These are phyloP conservation scores for Tolypocladium album DNA, from an alignment of 2,329 filamentous ascomycete genomes.

Conservation along the genomic window DNA sequence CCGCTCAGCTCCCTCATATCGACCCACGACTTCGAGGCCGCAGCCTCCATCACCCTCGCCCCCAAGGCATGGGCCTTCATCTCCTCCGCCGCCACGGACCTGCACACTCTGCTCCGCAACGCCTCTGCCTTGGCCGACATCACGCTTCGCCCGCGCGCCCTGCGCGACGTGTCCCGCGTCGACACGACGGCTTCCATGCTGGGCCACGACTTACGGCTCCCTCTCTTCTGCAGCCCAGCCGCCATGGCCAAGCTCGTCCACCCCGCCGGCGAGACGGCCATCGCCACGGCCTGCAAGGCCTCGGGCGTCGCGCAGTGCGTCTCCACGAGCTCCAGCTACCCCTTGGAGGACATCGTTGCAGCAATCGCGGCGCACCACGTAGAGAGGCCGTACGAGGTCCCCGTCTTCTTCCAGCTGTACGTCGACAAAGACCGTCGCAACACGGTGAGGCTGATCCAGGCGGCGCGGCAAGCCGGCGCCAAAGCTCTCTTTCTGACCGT, in stretches of 20 bases:
- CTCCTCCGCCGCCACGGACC: conserved; percentile 53
- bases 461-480: conserved; percentile 29
- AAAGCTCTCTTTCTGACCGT: conserved; percentile 48
- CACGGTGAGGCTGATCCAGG: conserved; percentile 35
- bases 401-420: conserved; percentile 49
- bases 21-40: conserved; percentile 45
- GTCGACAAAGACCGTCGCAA: conserved; percentile 44
- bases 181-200: conserved; percentile 42
- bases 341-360: conserved; percentile 39
- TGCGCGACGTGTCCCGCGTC: conserved; percentile 43
- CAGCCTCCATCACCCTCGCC: conserved; percentile 41
- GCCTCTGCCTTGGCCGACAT: conserved; percentile 42
- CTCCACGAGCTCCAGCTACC: conserved; percentile 50
- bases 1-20: conserved; percentile 13
- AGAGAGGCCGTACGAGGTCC: background rate
- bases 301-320: conserved; percentile 48
- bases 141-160: conserved; percentile 46
- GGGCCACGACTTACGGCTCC: conserved; percentile 38
- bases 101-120: conserved; percentile 47
- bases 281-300: conserved; percentile 37
- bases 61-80: conserved; percentile 62
- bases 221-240: conserved; percentile 54
- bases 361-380: conserved; percentile 2
- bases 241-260: conserved; percentile 55
- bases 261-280: conserved; percentile 49